Evolutionary conservation across 306 rosid genomes (phyloP), one percentile per base, ranked within the genome.

Genomic region (Morella rubra): DNA sequence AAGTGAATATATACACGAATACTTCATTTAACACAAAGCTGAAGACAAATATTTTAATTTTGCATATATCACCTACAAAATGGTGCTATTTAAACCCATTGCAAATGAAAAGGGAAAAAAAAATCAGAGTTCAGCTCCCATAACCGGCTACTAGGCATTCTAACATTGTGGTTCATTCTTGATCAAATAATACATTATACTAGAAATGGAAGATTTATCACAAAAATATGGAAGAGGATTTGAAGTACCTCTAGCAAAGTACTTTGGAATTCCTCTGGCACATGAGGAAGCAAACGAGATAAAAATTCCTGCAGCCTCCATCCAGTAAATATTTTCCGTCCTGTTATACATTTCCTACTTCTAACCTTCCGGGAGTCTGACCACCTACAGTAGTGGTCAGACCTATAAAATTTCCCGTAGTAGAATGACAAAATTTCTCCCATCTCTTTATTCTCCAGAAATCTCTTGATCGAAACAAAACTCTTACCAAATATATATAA

Each of bases 401-500:
- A 86, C 71, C 86, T 82, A 76, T 92, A 89, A 87, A 92, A 92
- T 72, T 71, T 84, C 66, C 96, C 96, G 77, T 92, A 90, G 83
- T 92, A 92, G 80, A 90, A 89, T 37, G 93, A 86, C 44, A 86
- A 81, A 76, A 92, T 84, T 46, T 86, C 88, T 44, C 96, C 91
- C 86, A 82, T 83, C 69, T 37, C 79, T 85, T 84, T 90, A 84
- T 70, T 83, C 69, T 84, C 90, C 68, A 92, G 49, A 77, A 92
- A 87, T 64, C 85, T 87, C 82, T 74, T 77, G 54, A 92, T 81
- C 86, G 76, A 83, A 45, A 75, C 27, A 71, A 92, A 89, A 75
- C 86, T 86, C 89, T 92, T 92, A 49, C 97, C 93, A 27, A 89
- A 92, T 75, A 90, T 82, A 84, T 86, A 90, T 67, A 92, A 82